Percentiles rank a stretch among this genome's conserved stretches.
phyloP scores from a whole-genome alignment of 2,329 filamentous ascomycete genomes.

The Mycosphaerella sp. region DNA sequence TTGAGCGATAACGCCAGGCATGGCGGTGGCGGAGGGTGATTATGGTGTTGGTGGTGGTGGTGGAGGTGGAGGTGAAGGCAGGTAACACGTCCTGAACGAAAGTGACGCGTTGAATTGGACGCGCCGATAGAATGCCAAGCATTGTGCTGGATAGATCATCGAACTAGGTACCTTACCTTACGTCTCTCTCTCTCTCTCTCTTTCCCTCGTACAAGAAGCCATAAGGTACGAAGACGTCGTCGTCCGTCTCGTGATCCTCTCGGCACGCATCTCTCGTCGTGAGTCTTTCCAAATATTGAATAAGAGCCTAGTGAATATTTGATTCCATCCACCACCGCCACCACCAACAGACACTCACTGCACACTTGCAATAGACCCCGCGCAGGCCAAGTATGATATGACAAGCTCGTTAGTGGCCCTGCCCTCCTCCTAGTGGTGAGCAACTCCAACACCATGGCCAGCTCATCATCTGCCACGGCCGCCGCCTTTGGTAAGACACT shows the following conservation, averaged over 20 bases:
- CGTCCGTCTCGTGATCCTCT: no score
- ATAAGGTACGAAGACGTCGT: no score
- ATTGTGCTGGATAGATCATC: no score
- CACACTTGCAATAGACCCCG: neutral
- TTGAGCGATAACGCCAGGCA: slow-evolving; percentile 33
- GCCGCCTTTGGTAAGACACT: slow-evolving; percentile 7
- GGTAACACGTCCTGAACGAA: neutral
- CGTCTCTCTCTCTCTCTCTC: no score
- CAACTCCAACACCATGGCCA: slow-evolving; percentile 5
- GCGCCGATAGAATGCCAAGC: neutral
- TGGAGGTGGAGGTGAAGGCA: neutral
- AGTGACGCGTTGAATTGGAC: slow-evolving; percentile 1
- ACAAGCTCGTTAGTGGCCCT: slow-evolving; percentile 6
- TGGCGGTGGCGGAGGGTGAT: slow-evolving; percentile 17
- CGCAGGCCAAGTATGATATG: slow-evolving; percentile 22
- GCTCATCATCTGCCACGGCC: slow-evolving; percentile 40
- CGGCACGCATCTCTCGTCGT: no score
- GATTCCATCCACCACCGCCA: no score
- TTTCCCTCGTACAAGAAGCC: no score
- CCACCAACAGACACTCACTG: neutral
- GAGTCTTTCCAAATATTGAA: no score
- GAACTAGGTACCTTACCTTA: no score
- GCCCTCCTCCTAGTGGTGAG: slow-evolving; percentile 2
- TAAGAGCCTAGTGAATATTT: no score
- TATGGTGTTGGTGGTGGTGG: neutral